Conservation (phyloP, 108 stramenopile genomes). For the Cyclotella atomus region DNA sequence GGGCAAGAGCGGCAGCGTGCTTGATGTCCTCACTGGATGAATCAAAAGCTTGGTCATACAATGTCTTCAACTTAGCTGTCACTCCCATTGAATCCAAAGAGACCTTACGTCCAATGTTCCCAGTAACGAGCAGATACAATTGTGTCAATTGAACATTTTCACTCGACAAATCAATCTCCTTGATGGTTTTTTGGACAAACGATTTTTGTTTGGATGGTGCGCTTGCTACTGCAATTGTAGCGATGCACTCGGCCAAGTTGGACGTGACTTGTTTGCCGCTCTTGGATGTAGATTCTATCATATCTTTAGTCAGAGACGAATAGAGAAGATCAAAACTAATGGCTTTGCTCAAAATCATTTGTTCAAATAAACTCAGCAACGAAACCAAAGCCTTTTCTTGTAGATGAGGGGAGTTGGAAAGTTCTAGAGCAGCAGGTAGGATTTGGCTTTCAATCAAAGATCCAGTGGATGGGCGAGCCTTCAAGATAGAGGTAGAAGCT, state of each 20-base stretch:
- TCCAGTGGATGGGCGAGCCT: constrained; percentile 69
- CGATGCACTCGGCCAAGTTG: constrained; percentile 85
- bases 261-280: constrained; percentile 72
- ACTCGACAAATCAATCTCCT: constrained; percentile 46
- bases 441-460: constrained; percentile 58
- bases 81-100: constrained; percentile 67
- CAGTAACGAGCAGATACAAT: constrained; percentile 86
- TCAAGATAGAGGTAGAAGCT: constrained; percentile 65
- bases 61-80: constrained; percentile 55
- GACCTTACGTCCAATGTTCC: constrained; percentile 89
- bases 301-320: constrained; percentile 54
- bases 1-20: constrained; percentile 92
- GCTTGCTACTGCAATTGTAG: constrained; percentile 65
- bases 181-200: constrained; percentile 57
- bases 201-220: constrained; percentile 49
- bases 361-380: constrained; percentile 71
- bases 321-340: constrained; percentile 79
- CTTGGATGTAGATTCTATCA: constrained; percentile 44
- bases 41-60: constrained; percentile 82
- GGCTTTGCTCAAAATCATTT: constrained; percentile 62
- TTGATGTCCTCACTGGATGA: constrained; percentile 89
- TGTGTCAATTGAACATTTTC: constrained; percentile 56
- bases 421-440: constrained; percentile 74
- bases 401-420: constrained; percentile 89
- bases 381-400: constrained; percentile 89